These are phyloP conservation scores for Eucalyptus virginea DNA, from an alignment of 345 rosid species.

Conservation along the genomic window DNA sequence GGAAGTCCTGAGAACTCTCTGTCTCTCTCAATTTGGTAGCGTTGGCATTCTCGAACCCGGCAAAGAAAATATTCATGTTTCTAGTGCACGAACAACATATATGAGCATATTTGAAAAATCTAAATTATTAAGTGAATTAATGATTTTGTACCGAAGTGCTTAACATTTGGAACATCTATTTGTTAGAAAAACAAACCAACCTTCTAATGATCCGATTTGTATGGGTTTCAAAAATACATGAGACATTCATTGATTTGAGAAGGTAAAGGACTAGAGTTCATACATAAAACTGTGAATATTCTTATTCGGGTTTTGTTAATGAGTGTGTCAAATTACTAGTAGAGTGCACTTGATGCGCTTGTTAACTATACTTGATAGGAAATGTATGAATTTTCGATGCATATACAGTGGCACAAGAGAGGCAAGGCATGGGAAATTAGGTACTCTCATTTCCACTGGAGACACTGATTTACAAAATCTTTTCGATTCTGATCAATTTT, in stretches of 20 bases:
- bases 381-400: background rate
- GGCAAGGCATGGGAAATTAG: background rate
- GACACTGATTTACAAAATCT: background rate
- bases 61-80: background rate
- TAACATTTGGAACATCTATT: background rate
- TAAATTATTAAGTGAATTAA: background rate
- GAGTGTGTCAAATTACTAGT: background rate
- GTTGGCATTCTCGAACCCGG: background rate
- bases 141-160: background rate
- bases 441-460: background rate
- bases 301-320: background rate
- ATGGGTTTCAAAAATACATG: background rate
- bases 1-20: background rate
- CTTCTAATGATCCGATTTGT: background rate
- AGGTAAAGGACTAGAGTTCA: background rate
- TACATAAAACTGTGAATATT: background rate
- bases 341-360: background rate
- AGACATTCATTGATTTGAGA: background rate
- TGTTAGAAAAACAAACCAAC: background rate
- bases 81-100: background rate
- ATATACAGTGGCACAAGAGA: background rate
- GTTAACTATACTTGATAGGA: background rate
- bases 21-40: background rate
- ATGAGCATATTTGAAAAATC: background rate
- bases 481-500: background rate